Conservation (phyloP, 2,329 filamentous ascomycete genomes). For the Neobulgaria alba region DNA sequence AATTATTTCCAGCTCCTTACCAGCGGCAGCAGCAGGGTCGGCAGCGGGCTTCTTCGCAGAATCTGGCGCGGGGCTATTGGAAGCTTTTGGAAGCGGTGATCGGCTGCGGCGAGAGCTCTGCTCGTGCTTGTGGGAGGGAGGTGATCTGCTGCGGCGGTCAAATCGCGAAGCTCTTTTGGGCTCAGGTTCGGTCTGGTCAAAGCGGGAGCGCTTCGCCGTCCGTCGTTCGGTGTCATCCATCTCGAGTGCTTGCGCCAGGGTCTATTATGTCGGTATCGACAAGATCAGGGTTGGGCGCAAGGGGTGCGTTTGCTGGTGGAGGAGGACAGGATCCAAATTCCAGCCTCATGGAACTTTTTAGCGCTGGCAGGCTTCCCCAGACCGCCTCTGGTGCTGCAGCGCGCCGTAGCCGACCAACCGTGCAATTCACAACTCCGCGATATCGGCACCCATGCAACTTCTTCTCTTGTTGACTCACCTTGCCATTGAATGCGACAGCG, state of each 20-base stretch:
- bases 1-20: constrained; percentile 43
- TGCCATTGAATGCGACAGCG: no score
- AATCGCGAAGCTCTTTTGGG: constrained; percentile 71
- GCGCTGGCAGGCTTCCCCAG: no score
- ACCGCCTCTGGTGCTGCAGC: no score
- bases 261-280: no score
- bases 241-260: no score
- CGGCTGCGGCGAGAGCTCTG: constrained; percentile 56
- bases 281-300: no score
- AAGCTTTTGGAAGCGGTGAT: constrained; percentile 56
- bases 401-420: no score
- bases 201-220: constrained; percentile 75
- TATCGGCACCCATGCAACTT: neutral
- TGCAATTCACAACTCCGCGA: neutral
- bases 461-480: constrained; percentile 1
- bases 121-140: constrained; percentile 56
- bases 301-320: no score
- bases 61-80: constrained; percentile 25
- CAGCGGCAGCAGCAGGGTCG: constrained; percentile 71
- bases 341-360: no score
- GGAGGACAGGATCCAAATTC: no score
- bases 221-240: constrained; percentile 76
- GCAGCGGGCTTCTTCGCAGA: constrained; percentile 37
- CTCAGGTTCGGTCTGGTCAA: constrained; percentile 84
- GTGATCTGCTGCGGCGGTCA: constrained; percentile 85